Base-by-base conservation (phyloP, 306 rosid species). In the Rosa lucieae region DNA sequence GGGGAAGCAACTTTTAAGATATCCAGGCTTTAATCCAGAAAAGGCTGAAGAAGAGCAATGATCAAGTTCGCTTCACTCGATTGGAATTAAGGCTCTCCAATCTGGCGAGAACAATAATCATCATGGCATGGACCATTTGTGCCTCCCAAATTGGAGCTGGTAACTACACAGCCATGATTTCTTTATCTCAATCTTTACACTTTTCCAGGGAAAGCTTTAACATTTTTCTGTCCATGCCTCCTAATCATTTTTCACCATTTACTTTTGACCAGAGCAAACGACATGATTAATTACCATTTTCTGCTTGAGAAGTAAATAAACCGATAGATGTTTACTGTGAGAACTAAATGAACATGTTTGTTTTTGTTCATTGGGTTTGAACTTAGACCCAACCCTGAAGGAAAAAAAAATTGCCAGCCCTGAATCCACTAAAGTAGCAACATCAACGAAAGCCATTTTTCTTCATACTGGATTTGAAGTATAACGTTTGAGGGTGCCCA, bases 11-110 rank as follows among this genome's bases (percentile, higher is more conserved):
- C 71, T 39, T 67, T 32, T 39, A 35, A 18, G 71, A 67, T 15
- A 67, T 67, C 47, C 71, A 37, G 71, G 71, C 48, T 67, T 67
- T 39, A 67, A 32, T 1, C 13, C 71, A 67, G 48, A 67, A 67
- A 67, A 67, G 71, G 71, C 13, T 37, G 71, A 39, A 39, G 71
- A 67, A 67, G 71, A 67, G 71, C 71, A 67, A 67, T 67, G 26
- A 67, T 67, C 26, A 8, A 39, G 48, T 18, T 8, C 47, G 8
- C n/a, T 39, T 39, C 26, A 67, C 48, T 66, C 46, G 5, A 66
- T 35, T 14, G 9, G n/a, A 6, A 15, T 37, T 66, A 66, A 14
- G 68, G 70, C 11, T 65, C 70, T 6, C 70, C 21, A 12, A 20
- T 29, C 67, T 29, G 40, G 46, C 15, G 70, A 32, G 44, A 37